phyloP scores from a whole-genome alignment of 2,329 filamentous ascomycete genomes.

The Ophiostoma ulmi region DNA sequence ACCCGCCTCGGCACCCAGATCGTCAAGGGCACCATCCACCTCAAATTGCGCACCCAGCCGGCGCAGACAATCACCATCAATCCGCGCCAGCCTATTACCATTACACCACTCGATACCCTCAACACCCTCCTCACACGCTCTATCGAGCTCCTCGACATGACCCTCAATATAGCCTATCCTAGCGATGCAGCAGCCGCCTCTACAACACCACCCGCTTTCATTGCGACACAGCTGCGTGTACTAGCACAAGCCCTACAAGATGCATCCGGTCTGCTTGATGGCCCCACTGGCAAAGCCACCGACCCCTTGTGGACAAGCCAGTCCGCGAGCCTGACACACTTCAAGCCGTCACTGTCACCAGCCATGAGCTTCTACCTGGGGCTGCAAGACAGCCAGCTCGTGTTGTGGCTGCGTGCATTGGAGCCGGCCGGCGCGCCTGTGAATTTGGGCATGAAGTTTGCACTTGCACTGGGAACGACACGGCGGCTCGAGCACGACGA shows the following conservation, averaged over 20 bases:
- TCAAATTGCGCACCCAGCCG: slow-evolving; percentile 67
- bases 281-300: slow-evolving; percentile 41
- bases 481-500: slow-evolving; percentile 71
- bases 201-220: slow-evolving; percentile 35
- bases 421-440: slow-evolving; percentile 60
- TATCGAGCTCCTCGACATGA: slow-evolving; percentile 76
- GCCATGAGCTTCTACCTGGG: slow-evolving; percentile 70
- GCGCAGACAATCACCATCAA: slow-evolving; percentile 47
- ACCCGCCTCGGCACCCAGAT: slow-evolving; percentile 87
- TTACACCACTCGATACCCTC: slow-evolving; percentile 66
- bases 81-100: slow-evolving; percentile 47
- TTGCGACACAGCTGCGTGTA: slow-evolving; percentile 52
- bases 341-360: slow-evolving; percentile 36
- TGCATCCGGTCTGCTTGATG: slow-evolving; percentile 50
- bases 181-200: background rate
- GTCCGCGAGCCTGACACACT: slow-evolving; percentile 43
- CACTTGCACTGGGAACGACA: slow-evolving; percentile 61
- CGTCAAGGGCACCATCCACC: slow-evolving; percentile 77
- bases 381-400: slow-evolving; percentile 64
- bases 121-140: slow-evolving; percentile 75
- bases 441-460: slow-evolving; percentile 61
- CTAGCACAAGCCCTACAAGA: slow-evolving; percentile 52
- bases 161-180: slow-evolving; percentile 53
- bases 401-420: slow-evolving; percentile 64
- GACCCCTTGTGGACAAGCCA: slow-evolving; percentile 43